Evolutionary conservation across 2,329 filamentous ascomycete species (phyloP).

Genomic region (Colletotrichum chlorophyti): DNA sequence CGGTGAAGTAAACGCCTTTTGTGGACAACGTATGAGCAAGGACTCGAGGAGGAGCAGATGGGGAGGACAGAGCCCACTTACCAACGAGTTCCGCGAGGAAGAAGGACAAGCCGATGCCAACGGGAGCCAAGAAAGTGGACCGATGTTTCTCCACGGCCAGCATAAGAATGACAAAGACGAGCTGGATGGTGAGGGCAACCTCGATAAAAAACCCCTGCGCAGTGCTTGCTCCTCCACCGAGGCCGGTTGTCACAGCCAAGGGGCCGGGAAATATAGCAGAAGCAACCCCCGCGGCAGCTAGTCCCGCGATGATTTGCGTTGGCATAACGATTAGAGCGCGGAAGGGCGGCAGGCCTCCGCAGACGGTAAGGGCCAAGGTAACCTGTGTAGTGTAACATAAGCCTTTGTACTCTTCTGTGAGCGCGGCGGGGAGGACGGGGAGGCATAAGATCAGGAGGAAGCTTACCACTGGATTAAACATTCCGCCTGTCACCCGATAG

Average conservation of each 20-base stretch:
- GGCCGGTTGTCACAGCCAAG: constrained; percentile 61
- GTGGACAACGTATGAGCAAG: background rate
- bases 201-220: constrained; percentile 71
- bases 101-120: constrained; percentile 74
- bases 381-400: constrained; percentile 38
- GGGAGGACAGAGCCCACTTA: constrained; percentile 20
- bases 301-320: constrained; percentile 64
- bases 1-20: constrained; percentile 51
- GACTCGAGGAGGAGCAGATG: no score
- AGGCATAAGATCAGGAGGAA: background rate
- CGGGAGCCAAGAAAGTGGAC: constrained; percentile 72
- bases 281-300: constrained; percentile 64
- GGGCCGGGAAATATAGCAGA: constrained; percentile 64
- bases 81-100: constrained; percentile 63
- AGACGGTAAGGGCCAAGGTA: constrained; percentile 66
- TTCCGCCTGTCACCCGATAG: constrained; percentile 58
- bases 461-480: constrained; percentile 59
- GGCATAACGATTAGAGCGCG: constrained; percentile 59
- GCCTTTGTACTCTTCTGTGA: no score
- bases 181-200: constrained; percentile 68
- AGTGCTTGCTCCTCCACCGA: constrained; percentile 57
- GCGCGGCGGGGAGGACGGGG: no score
- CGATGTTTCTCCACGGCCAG: constrained; percentile 77
- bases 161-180: constrained; percentile 72
- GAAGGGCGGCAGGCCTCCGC: constrained; percentile 60